These are phyloP conservation scores for Aspergillus costaricaensis DNA, from an alignment of 2,329 filamentous ascomycete genomes.

Conservation along the genomic window DNA sequence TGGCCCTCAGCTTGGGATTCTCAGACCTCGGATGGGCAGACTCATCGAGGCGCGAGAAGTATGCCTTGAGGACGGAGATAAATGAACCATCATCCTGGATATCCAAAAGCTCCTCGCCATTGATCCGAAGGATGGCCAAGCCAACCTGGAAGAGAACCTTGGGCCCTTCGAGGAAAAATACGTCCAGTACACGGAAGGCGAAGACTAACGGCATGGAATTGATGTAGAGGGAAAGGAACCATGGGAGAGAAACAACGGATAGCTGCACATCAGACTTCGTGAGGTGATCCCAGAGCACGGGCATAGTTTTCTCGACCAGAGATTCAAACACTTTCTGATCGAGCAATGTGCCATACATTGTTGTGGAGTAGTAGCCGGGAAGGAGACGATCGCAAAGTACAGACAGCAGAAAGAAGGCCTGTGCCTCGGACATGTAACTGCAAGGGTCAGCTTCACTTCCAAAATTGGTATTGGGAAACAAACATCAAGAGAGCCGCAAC, in stretches of 20 bases:
- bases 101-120: constrained; percentile 92
- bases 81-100: constrained; percentile 94
- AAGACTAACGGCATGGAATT: constrained; percentile 99
- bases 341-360: constrained; percentile 96
- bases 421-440: constrained; percentile 90
- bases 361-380: constrained; percentile 96
- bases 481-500: constrained; percentile 93
- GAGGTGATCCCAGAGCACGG: constrained; percentile 96
- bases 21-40: constrained; percentile 94
- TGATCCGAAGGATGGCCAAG: constrained; percentile 93
- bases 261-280: constrained; percentile 95
- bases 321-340: constrained; percentile 98
- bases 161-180: constrained; percentile 97
- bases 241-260: constrained; percentile 93
- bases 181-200: constrained; percentile 92
- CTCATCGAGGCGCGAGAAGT: constrained; percentile 90
- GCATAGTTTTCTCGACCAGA: constrained; percentile 98
- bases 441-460: constrained; percentile 22
- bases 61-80: constrained; percentile 91
- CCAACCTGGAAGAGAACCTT: constrained; percentile 98
- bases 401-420: constrained; percentile 93
- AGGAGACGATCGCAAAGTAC: constrained; percentile 88
- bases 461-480: constrained; percentile 27
- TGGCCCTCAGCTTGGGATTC: constrained; percentile 88
- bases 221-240: constrained; percentile 97